A percentile compares a stretch with the other conserved stretches of the same genome.
These are phyloP conservation scores for Recurvomyces mirabilis DNA, from an alignment of 495 filamentous ascomycete species.

Conservation along the genomic window DNA sequence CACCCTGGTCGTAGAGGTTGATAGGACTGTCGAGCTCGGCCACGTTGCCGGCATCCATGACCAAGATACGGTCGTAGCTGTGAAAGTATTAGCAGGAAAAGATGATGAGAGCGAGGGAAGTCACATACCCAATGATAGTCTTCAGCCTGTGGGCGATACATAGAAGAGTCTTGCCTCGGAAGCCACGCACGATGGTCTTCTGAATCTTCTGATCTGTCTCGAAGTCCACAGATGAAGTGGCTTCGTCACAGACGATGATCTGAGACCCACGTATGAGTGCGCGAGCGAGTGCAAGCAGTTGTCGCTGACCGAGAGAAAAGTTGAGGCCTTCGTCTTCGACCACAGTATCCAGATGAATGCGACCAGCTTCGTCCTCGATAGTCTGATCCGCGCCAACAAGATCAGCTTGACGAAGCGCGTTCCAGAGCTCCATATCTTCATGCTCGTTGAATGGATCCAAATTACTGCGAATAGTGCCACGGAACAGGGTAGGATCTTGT, in stretches of 20 bases:
- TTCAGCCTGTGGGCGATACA: conserved; percentile 95
- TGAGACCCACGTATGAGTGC: conserved; percentile 84
- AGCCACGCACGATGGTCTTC: conserved; percentile 76
- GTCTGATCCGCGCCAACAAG: conserved; percentile 56
- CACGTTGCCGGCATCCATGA: conserved; percentile 79
- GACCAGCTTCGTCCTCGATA: conserved; percentile 78
- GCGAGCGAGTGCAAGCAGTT: conserved; percentile 88
- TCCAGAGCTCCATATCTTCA: conserved; percentile 84
- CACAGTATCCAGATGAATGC: conserved; percentile 71
- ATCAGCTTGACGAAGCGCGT: conserved; percentile 78
- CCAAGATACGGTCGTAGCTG: conserved; percentile 93
- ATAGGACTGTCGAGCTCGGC: conserved; percentile 87
- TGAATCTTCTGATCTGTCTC: conserved; percentile 93
- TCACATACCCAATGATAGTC: conserved; percentile 79
- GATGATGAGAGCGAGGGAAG: conserved; percentile 40
- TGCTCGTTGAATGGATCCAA: conserved; percentile 88
- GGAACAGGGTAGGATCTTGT: conserved; percentile 95
- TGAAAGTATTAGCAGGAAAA: conserved; percentile 50
- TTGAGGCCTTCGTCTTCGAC: conserved; percentile 91
- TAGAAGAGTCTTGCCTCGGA: conserved; percentile 74
- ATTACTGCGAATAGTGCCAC: conserved; percentile 87
- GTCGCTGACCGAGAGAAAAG: conserved; percentile 90
- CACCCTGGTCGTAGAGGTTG: conserved; percentile 53
- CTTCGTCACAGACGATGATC: conserved; percentile 97
- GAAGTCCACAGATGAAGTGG: conserved; percentile 96